These are phyloP conservation scores for Ganoderma multipileum DNA, from an alignment of 1,284 basidiomycete species.

Conservation along the genomic window DNA sequence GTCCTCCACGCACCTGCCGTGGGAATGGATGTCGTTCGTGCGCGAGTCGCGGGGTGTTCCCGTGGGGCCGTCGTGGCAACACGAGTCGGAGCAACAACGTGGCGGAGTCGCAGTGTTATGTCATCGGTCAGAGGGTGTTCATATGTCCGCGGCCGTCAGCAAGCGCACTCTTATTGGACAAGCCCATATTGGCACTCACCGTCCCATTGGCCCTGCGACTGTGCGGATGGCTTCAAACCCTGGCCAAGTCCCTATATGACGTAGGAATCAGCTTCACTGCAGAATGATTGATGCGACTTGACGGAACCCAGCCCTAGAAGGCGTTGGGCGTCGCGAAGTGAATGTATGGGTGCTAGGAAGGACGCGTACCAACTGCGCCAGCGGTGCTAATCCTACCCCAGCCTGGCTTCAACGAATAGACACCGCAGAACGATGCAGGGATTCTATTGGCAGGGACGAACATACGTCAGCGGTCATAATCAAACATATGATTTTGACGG, in stretches of 20 bases:
- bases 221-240: constrained; percentile 74
- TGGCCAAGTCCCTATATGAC: constrained; percentile 50
- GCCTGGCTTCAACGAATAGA: constrained; percentile 83
- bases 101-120: background rate
- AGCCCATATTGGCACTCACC: constrained; percentile 46
- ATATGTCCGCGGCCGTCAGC: constrained; percentile 18
- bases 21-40: background rate
- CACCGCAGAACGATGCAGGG: constrained; percentile 82
- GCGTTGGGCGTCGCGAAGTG: background rate
- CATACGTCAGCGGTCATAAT: constrained; percentile 9
- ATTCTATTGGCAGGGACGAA: constrained; percentile 58
- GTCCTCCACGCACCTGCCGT: constrained; percentile 66
- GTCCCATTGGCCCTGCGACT: constrained; percentile 77
- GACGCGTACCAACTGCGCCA: constrained; percentile 54
- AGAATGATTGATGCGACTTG: background rate
- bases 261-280: background rate
- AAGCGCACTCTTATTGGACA: constrained; percentile 1
- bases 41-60: constrained; percentile 1
- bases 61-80: background rate
- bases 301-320: background rate
- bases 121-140: background rate
- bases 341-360: background rate
- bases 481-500: background rate
- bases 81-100: background rate
- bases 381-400: constrained; percentile 54